phyloP scores from a whole-genome alignment of 2,329 filamentous ascomycete species.

The Hysterium pulicare region DNA sequence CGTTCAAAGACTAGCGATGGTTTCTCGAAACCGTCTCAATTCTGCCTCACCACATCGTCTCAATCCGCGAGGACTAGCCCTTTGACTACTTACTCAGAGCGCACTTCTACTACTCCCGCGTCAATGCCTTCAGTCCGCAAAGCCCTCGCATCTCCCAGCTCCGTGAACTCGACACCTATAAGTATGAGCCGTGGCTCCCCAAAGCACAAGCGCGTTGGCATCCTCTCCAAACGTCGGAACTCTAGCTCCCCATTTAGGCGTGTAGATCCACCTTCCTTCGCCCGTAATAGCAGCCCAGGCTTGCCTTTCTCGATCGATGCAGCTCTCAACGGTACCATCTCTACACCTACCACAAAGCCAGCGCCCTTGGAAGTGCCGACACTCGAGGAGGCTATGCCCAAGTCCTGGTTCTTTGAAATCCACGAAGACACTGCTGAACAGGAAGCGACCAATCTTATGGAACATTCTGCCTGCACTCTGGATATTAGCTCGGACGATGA shows the following conservation, averaged over 20 bases:
- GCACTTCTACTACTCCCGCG: slow-evolving; percentile 15
- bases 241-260: slow-evolving; percentile 61
- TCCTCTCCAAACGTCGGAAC: slow-evolving; percentile 66
- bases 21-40: slow-evolving; percentile 40
- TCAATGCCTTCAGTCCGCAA: slow-evolving; percentile 31
- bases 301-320: slow-evolving; percentile 81
- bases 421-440: slow-evolving; percentile 89
- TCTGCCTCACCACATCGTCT: slow-evolving; percentile 33
- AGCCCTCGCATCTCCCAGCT: slow-evolving; percentile 41
- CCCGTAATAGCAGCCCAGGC: slow-evolving; percentile 41
- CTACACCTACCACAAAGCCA: slow-evolving; percentile 54
- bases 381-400: slow-evolving; percentile 56
- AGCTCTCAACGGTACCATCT: slow-evolving; percentile 73
- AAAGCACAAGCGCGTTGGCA: slow-evolving; percentile 65
- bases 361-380: slow-evolving; percentile 25
- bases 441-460: slow-evolving; percentile 86
- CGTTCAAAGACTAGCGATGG: slow-evolving; percentile 47
- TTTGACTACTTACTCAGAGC: slow-evolving; percentile 23
- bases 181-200: slow-evolving; percentile 68
- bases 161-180: slow-evolving; percentile 43
- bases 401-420: slow-evolving; percentile 85
- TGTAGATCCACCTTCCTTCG: slow-evolving; percentile 66
- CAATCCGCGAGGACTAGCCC: slow-evolving; percentile 17
- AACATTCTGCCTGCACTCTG: slow-evolving; percentile 81
- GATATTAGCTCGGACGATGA: slow-evolving; percentile 91